Percentiles rank a stretch among this genome's conserved stretches.
Evolutionary conservation across 352 stramenopile genomes (phyloP).

Genomic region (Globisporangium spinosum): DNA sequence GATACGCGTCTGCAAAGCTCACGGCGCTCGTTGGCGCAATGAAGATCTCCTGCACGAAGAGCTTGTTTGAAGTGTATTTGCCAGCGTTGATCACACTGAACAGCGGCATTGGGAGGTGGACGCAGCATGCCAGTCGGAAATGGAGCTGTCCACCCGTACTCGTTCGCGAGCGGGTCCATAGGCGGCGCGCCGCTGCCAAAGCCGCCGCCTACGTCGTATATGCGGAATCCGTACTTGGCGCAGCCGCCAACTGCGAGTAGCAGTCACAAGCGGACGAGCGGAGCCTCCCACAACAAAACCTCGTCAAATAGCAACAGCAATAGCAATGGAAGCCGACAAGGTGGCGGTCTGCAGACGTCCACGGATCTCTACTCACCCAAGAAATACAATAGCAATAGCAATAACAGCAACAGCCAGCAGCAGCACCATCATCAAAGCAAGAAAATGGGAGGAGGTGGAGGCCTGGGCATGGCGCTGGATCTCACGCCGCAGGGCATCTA

Average conservation of each 20-base stretch:
- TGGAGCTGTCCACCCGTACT: constrained; percentile 30
- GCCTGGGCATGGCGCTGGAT: constrained; percentile 18
- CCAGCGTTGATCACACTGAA: constrained; percentile 75
- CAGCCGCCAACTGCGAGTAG: constrained; percentile 13
- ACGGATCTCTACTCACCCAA: constrained; percentile 54
- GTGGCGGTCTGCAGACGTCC: constrained; percentile 28
- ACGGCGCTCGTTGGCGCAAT: constrained; percentile 44
- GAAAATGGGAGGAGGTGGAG: constrained; percentile 6
- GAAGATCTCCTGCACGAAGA: constrained; percentile 65
- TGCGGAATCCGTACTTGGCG: constrained; percentile 37
- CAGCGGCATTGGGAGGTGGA: constrained; percentile 60
- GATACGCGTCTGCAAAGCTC: constrained; percentile 57
- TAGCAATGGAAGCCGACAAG: constrained; percentile 4
- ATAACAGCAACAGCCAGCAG: constrained; percentile 1
- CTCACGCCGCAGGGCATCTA: constrained; percentile 29
- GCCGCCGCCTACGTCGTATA: constrained; percentile 45
- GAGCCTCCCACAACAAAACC: constrained; percentile 8
- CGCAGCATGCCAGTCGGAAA: not conserved
- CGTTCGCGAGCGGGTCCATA: constrained; percentile 15
- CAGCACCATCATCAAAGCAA: constrained; percentile 3
- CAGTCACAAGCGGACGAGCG: constrained; percentile 24
- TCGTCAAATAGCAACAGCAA: not conserved
- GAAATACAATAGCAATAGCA: constrained; percentile 31
- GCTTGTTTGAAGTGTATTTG: constrained; percentile 57
- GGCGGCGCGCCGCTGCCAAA: constrained; percentile 28